Evolutionary conservation across 2,329 filamentous ascomycete genomes (phyloP).

Genomic region (Colletotrichum cereale): DNA sequence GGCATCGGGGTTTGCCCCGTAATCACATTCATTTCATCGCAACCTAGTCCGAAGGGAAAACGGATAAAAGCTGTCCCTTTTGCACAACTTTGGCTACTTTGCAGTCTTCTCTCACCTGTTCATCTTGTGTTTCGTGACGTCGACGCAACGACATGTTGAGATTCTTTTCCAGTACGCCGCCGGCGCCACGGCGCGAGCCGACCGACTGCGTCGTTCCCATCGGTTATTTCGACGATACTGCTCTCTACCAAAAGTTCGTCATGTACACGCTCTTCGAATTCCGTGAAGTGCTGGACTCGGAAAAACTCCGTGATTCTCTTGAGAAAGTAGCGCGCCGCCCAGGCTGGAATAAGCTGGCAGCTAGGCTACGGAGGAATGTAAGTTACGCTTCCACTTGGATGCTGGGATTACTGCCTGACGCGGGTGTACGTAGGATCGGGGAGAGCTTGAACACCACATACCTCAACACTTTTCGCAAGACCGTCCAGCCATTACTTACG

Average conservation of each 20-base stretch:
- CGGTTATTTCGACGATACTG: background rate
- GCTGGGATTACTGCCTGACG: background rate
- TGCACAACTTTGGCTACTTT: background rate
- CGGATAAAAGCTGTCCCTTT: background rate
- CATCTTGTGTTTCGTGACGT: background rate
- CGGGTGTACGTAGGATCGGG: background rate
- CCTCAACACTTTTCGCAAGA: conserved; percentile 50
- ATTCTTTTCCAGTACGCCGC: background rate
- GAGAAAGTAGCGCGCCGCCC: background rate
- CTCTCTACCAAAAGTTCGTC: background rate
- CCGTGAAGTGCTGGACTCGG: background rate
- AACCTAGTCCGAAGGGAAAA: background rate
- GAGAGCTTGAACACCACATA: conserved; percentile 57
- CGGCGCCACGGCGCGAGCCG: background rate
- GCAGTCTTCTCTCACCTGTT: background rate
- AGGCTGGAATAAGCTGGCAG: background rate
- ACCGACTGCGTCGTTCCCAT: background rate
- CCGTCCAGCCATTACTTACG: conserved; percentile 51
- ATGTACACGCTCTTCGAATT: background rate
- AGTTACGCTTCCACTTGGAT: background rate
- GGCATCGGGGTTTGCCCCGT: background rate
- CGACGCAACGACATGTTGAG: background rate
- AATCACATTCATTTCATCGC: background rate
- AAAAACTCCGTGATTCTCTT: background rate
- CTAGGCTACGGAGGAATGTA: background rate